Evolutionary conservation across 179 eudicot species (phyloP).

Genomic region (Dionaea muscipula): DNA sequence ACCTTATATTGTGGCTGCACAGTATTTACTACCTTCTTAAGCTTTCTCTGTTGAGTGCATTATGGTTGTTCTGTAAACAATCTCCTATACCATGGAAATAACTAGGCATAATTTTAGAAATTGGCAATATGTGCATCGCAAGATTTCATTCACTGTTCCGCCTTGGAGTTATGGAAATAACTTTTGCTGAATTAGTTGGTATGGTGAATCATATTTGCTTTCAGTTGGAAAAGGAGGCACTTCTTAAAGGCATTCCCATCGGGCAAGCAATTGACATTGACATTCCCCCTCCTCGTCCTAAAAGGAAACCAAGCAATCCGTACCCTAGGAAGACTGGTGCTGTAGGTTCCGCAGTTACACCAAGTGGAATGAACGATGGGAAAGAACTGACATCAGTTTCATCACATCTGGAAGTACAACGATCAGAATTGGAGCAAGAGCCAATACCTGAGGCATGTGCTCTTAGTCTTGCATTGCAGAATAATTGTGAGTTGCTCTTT

Average conservation of each 20-base stretch:
- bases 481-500: constrained; percentile 1
- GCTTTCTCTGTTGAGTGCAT: too few relatives aligned
- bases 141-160: neutral
- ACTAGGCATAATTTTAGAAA: neutral
- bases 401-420: constrained; percentile 24
- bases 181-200: constrained; percentile 6
- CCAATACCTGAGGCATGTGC: constrained; percentile 43
- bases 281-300: constrained; percentile 98
- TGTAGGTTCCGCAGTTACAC: constrained; percentile 27
- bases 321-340: constrained; percentile 74
- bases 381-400: constrained; percentile 26
- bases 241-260: constrained; percentile 67
- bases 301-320: constrained; percentile 88
- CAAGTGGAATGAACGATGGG: constrained; percentile 40
- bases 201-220: constrained; percentile 10
- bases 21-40: too few relatives aligned
- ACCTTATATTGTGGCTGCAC: too few relatives aligned
- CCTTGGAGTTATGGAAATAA: neutral
- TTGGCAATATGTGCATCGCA: neutral
- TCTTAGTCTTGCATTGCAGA: neutral
- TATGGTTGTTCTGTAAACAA: too few relatives aligned
- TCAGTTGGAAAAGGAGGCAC: constrained; percentile 96
- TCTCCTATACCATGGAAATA: too few relatives aligned
- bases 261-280: constrained; percentile 68
- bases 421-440: constrained; percentile 45